A percentile compares a stretch with the other conserved stretches of the same genome.
These are phyloP conservation scores for Gaeumannomyces sp. DNA, from an alignment of 2,329 filamentous ascomycete species.

Conservation along the genomic window DNA sequence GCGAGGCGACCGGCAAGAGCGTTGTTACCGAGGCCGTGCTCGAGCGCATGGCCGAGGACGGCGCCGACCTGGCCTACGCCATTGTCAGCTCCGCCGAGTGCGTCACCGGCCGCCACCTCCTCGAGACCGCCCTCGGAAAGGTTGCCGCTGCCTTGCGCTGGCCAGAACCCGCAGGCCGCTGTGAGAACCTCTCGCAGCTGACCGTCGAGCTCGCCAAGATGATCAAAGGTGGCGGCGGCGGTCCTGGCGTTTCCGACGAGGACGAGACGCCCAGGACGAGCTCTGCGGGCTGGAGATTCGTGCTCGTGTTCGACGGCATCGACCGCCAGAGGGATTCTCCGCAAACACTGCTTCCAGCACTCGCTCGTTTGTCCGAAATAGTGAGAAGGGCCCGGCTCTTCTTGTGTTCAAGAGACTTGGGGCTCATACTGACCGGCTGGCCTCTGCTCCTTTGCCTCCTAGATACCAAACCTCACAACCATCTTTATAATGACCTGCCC, in stretches of 20 bases:
- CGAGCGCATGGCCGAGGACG: constrained; percentile 29
- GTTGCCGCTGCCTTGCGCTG: constrained; percentile 47
- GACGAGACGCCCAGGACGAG: neutral
- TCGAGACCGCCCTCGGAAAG: constrained; percentile 62
- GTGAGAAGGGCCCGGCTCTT: constrained; percentile 34
- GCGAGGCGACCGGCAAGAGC: constrained; percentile 82
- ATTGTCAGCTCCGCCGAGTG: constrained; percentile 68
- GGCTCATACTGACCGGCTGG: neutral
- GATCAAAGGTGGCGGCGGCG: constrained; percentile 38
- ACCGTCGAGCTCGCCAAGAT: constrained; percentile 64
- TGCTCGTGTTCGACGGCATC: constrained; percentile 81
- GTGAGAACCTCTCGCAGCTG: constrained; percentile 75
- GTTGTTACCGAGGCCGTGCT: constrained; percentile 61
- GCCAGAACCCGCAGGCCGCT: constrained; percentile 49
- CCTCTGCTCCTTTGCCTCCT: neutral
- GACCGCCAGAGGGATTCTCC: constrained; percentile 78
- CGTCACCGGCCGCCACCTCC: constrained; percentile 70
- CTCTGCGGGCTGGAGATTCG: constrained; percentile 50
- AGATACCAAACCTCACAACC: constrained; percentile 75
- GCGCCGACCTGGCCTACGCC: constrained; percentile 49
- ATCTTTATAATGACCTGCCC: constrained; percentile 73
- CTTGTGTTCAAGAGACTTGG: neutral
- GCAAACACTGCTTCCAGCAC: constrained; percentile 69
- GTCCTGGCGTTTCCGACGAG: constrained; percentile 17
- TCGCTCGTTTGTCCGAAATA: constrained; percentile 75